Evolutionary conservation across 2,329 filamentous ascomycete species (phyloP), one percentile per base, ranked within the genome.

Genomic region (Ophiostoma angusticollis): DNA sequence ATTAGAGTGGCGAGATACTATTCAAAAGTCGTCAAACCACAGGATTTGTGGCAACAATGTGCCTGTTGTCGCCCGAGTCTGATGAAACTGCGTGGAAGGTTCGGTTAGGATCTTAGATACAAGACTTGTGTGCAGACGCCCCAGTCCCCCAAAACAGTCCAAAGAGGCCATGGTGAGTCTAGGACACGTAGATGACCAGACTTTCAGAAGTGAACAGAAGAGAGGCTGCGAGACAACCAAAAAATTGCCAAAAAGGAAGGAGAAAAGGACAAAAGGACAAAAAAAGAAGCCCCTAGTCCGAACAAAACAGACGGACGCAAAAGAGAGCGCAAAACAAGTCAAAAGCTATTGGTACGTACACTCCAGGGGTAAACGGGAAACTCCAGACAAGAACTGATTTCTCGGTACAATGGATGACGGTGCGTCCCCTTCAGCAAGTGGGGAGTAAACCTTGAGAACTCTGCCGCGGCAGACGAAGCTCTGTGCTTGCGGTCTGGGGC

Each of bases 401-500:
- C 37, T 44, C 44, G 39, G 47, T 46, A 50, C 62, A 61, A 60
- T 34, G 54, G 52, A 57, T n/a, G n/a, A n/a, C n/a, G n/a, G n/a
- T n/a, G n/a, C n/a, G n/a, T n/a, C n/a, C n/a, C n/a, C n/a, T n/a
- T n/a, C n/a, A n/a, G n/a, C n/a, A n/a, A n/a, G n/a, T n/a, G n/a
- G n/a, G n/a, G n/a, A n/a, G n/a, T n/a, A n/a, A n/a, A n/a, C n/a
- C n/a, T n/a, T n/a, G n/a, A n/a, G n/a, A n/a, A n/a, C n/a, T n/a
- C n/a, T n/a, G n/a, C n/a, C 28, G 36, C 38, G 33, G 59, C 67
- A 73, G 70, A 76, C 61, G 70, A 73, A 74, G 72, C 72, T 77
- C 72, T 75, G 61, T 76, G 68, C 72, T 73, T 68, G 59, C 63
- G 58, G 59, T 65, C 65, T 62, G 39, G 34, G 28, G 33, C 14